Evolutionary conservation across 805 yeast species (phyloP), one percentile per base, ranked within the genome.

Genomic region (Lipomyces sp.): DNA sequence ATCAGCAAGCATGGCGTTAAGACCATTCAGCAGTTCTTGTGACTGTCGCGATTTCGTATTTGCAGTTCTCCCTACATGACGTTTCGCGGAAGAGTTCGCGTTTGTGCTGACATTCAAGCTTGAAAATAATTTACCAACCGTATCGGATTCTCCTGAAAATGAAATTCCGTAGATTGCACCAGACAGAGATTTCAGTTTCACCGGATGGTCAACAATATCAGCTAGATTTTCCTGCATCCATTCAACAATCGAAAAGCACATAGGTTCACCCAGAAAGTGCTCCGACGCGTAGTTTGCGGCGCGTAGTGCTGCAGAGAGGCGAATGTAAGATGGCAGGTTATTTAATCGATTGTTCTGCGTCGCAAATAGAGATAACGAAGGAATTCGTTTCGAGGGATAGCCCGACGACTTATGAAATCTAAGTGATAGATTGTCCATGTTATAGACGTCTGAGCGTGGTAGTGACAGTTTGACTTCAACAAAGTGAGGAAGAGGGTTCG

Each of bases 191-290:
- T 83, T 73, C 30, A 94, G 80, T 2, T 88, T 86, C 0, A 97
- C 96, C 0, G 98, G 98, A 64, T 87, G 82, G 53, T 86, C 85
- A 8, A 90, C 83, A 13, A 92, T 81, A 2, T 77, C 76, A 4
- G 80, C 77, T 55, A 88, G 78, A 71, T 90, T 85, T 15, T 84
- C 87, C 69, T 89, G 88, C 18, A 93, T 73, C 93, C 96, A 92
- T 69, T 92, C 96, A 60, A 86, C 80, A n/a, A 91, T 80, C 4
- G 86, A 79, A 74, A 81, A 89, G 0, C 92, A 76, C 78, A 88
- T 84, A 73, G 90, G 86, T 72, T 87, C 90, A 1, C 97, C 97
- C 2, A 88, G 37, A 4, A 86, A 69, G 15, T 74, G 62, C 24
- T 75, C 70, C 6, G 62, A 39, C 13, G 81, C 80, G 57, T 73